These are phyloP conservation scores for Magnaporthiopsis incrustans DNA, from an alignment of 2,329 filamentous ascomycete genomes.

Conservation along the genomic window DNA sequence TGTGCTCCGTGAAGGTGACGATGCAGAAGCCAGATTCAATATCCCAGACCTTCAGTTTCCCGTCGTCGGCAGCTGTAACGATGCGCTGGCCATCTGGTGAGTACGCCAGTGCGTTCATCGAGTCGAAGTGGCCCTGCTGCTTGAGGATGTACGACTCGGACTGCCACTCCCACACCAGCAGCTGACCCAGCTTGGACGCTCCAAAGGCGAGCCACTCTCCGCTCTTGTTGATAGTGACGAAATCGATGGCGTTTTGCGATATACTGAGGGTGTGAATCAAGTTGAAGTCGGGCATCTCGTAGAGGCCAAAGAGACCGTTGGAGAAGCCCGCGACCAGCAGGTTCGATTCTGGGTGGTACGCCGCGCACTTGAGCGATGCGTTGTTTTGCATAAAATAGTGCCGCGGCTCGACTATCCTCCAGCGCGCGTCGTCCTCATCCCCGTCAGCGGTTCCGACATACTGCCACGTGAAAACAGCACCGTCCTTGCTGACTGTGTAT, in stretches of 20 bases:
- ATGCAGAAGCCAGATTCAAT: slow-evolving; percentile 94
- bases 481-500: slow-evolving; percentile 94
- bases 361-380: slow-evolving; percentile 80
- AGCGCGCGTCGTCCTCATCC: slow-evolving; percentile 61
- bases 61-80: slow-evolving; percentile 90
- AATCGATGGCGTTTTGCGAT: slow-evolving; percentile 93
- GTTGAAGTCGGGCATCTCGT: slow-evolving; percentile 94
- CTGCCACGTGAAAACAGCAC: slow-evolving; percentile 91
- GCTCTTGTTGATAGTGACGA: slow-evolving; percentile 85
- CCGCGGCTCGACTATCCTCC: slow-evolving; percentile 75
- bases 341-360: slow-evolving; percentile 78
- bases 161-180: slow-evolving; percentile 99
- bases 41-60: slow-evolving; percentile 98
- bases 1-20: slow-evolving; percentile 96
- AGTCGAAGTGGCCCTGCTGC: slow-evolving; percentile 94
- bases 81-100: slow-evolving; percentile 90
- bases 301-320: slow-evolving; percentile 85
- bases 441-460: slow-evolving; percentile 57
- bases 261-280: slow-evolving; percentile 90
- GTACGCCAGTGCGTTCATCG: slow-evolving; percentile 88
- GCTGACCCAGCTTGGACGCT: slow-evolving; percentile 86
- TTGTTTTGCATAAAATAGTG: slow-evolving; percentile 93
- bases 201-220: slow-evolving; percentile 98
- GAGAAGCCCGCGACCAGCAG: slow-evolving; percentile 96
- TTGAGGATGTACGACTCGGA: slow-evolving; percentile 98